These are phyloP conservation scores for Ulota crispa DNA, from an alignment of 225 moss, liverwort and hornwort genomes.

Conservation along the genomic window DNA sequence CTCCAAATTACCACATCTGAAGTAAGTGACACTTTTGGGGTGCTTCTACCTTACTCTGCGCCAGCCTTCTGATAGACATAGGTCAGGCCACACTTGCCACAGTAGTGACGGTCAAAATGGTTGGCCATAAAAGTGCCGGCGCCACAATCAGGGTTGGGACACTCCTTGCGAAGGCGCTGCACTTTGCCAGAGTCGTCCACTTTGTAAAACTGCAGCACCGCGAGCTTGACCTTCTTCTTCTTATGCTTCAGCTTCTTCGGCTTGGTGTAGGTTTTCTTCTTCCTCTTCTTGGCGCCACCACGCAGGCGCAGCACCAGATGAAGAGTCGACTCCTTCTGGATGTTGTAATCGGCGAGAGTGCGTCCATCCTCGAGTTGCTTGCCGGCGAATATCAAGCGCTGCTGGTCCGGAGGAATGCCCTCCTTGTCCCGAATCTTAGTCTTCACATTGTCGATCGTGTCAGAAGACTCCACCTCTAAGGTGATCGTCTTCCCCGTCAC, in stretches of 20 bases:
- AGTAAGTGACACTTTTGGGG: no score
- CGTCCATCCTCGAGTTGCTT: slow-evolving; percentile 60
- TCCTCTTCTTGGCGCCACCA: slow-evolving; percentile 59
- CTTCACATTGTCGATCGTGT: slow-evolving; percentile 62
- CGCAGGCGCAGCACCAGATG: slow-evolving; percentile 56
- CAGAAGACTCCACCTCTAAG: slow-evolving; percentile 76
- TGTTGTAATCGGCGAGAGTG: slow-evolving; percentile 55
- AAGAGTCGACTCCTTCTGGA: slow-evolving; percentile 59
- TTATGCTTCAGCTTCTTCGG: slow-evolving; percentile 66
- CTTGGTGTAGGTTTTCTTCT: slow-evolving; percentile 63
- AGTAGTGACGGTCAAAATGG: slow-evolving; percentile 61
- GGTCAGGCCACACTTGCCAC: slow-evolving; percentile 55
- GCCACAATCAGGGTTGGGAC: slow-evolving; percentile 54
- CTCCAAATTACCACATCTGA: no score
- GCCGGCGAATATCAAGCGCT: slow-evolving; percentile 58
- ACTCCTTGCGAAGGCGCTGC: slow-evolving; percentile 58
- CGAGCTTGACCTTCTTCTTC: slow-evolving; percentile 63
- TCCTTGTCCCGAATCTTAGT: slow-evolving; percentile 60
- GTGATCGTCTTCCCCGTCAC: slow-evolving; percentile 90
- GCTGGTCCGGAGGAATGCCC: slow-evolving; percentile 58
- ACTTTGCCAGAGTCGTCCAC: slow-evolving; percentile 63
- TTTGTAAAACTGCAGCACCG: slow-evolving; percentile 60
- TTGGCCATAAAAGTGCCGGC: slow-evolving; percentile 64
- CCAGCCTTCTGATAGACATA: slow-evolving; percentile 55
- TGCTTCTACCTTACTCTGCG: no score